phyloP scores from a whole-genome alignment of 2,329 filamentous ascomycete species.

The Fusarium cyanostomum region DNA sequence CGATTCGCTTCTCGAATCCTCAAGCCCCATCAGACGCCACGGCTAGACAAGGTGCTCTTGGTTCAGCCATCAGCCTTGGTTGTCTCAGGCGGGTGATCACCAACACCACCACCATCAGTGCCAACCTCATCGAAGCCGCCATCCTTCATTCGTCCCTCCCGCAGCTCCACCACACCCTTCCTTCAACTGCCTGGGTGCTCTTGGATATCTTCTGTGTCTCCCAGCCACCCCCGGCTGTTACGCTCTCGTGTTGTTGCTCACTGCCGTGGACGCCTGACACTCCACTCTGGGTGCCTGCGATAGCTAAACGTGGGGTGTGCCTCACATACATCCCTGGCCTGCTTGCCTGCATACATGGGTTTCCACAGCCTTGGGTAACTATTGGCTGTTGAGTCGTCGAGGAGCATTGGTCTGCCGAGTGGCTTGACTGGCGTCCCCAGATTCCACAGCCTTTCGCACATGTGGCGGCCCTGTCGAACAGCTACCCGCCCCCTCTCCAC shows the following conservation, averaged over 20 bases:
- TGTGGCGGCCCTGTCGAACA: conserved; percentile 37
- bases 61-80: conserved; percentile 32
- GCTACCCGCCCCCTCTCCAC: conserved; percentile 31
- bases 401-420: conserved; percentile 20
- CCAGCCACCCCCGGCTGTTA: conserved; percentile 14
- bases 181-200: conserved; percentile 11
- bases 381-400: conserved; percentile 17
- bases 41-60: conserved; percentile 19
- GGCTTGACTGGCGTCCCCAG: conserved; percentile 36
- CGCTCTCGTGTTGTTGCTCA: conserved; percentile 30
- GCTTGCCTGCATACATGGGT: conserved; percentile 2
- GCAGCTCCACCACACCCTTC: conserved; percentile 29
- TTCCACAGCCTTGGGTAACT: conserved; percentile 12
- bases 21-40: conserved; percentile 28
- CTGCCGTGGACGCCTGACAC: conserved; percentile 29
- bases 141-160: conserved; percentile 33
- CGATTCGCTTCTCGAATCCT: conserved; percentile 10
- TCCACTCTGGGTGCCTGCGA: neutral
- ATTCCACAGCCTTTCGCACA: conserved; percentile 31
- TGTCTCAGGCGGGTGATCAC: conserved; percentile 44
- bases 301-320: neutral
- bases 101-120: conserved; percentile 33
- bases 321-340: neutral
- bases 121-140: conserved; percentile 29
- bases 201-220: conserved; percentile 6